Evolutionary conservation across 495 filamentous ascomycete genomes (phyloP), one percentile per base, ranked within the genome.

Genomic region (Aspergillus bertholletiae): DNA sequence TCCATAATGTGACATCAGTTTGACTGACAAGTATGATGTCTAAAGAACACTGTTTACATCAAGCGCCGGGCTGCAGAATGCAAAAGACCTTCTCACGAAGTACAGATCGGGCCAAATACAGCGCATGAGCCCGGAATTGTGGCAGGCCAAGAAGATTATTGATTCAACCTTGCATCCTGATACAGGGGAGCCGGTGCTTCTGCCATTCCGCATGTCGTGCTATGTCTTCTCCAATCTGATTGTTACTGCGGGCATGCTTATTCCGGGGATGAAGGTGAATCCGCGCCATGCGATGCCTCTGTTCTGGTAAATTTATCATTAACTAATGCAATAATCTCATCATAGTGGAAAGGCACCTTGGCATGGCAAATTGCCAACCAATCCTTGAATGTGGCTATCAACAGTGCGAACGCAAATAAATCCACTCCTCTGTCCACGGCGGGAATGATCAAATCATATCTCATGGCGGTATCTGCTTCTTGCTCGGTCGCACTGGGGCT

Each of bases 321-420:
- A 11, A 13, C 37, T 40, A 20, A 20, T 5, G 7, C 9, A 3
- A 12, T 7, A 43, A 3, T 22, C 1, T 22, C n/a, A 7, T 20
- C 7, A 39, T 55, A 92, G 84, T 96, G 89, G 35, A 82, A 84
- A 20, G 94, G 93, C 26, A 96, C 90, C 7, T 79, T 98, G 30
- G 84, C 86, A 57, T 98, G 94, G 94, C 94, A 98, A 76, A 85
- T 96, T 51, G 84, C 89, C 43, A 98, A 98, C 72, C 94, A 98
- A 69, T 96, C 91, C 12, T 88, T 98, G 56, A 97, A 98, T 65
- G 94, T 98, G n/a, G 92, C 89, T 39, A 94, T 98, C 79, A 98
- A 98, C 81, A 88, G 82, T 69, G 85, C 92, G 67, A 98, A 98
- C 71, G 88, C 94, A 35, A 98, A 98, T 80, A 98, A 98, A 65